A percentile compares a stretch with the other conserved stretches of the same genome.
These are phyloP conservation scores for Dendrobium officinale DNA, from an alignment of 106 monocot genomes.

Conservation along the genomic window DNA sequence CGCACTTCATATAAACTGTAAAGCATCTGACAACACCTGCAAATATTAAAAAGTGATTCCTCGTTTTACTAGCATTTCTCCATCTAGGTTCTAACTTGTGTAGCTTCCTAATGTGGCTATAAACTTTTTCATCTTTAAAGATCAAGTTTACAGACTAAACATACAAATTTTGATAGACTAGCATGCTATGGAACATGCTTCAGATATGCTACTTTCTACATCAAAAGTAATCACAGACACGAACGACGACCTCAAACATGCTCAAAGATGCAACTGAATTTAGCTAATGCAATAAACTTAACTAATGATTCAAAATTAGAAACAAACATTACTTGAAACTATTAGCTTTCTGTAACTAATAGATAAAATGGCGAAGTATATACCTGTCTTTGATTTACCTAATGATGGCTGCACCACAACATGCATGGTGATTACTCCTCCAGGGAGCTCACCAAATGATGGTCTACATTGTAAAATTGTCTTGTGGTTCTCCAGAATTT, in stretches of 20 bases:
- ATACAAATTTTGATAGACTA: neutral
- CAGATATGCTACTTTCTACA: neutral
- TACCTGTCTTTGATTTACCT: constrained; percentile 18
- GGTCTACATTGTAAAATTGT: constrained; percentile 17
- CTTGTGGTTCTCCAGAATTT: constrained; percentile 16
- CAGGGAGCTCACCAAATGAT: constrained; percentile 22
- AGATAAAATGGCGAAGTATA: neutral
- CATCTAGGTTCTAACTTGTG: neutral
- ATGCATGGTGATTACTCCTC: constrained; percentile 22
- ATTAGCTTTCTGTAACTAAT: neutral
- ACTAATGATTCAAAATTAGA: neutral
- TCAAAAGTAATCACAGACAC: neutral
- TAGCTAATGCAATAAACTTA: neutral
- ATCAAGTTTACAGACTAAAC: neutral
- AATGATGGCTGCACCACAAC: constrained; percentile 26
- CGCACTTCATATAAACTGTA: too few species aligned
- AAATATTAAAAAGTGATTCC: neutral
- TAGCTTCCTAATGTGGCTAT: neutral
- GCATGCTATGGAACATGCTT: neutral
- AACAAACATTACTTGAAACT: neutral
- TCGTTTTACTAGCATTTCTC: neutral
- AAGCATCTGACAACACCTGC: too few species aligned
- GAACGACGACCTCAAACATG: neutral
- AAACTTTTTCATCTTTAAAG: neutral
- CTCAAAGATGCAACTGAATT: neutral